Evolutionary conservation across 176 grass and related monocot genomes (phyloP), one percentile per base, ranked within the genome.

Genomic region (Cymbopogon citratus): DNA sequence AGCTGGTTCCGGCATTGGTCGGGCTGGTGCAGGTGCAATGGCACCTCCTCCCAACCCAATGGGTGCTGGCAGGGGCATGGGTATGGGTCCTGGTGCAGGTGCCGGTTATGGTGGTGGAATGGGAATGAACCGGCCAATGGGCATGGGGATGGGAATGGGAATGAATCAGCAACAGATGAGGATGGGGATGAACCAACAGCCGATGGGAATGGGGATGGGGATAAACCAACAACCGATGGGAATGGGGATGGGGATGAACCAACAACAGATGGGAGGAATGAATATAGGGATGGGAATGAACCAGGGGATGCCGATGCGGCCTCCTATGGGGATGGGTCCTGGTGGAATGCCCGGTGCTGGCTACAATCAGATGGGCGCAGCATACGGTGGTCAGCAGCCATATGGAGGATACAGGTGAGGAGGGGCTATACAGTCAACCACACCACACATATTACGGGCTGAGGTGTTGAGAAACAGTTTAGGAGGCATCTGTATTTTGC

Each of bases 351-450:
- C 92, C 0, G 88, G 92, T 39, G 64, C 73, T 39, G 90, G 91
- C 7, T 99, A 95, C 87, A 99, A 95, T 68, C 93, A 84, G 38
- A 91, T 93, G 96, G 84, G 88, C 24, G 76, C 88, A 66, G 84
- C 91, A 73, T 95, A 90, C 38, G 89, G 89, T 60, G 78, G 88
- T 4, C 96, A 99, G 75, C 92, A 90, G 73, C 91, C 79, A 74
- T 95, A 95, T 18, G 91, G 96, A 35, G 93, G 93, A 28, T 99
- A 91, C 72, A 93, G 91, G 87, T 99, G 87, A 99, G 84, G 86
- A 78, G 62, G 41, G 61, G 49, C 21, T 43, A 51, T 46, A 26
- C 24, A n/a, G 7, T 26, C 18, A 41, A 9, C 13, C 35, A 26
- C 23, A 49, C 29, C 19, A 28, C 21, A 66, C 27, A 84, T 41